These are phyloP conservation scores for Chaetomium sp. DNA, from an alignment of 2,329 filamentous ascomycete species.

Conservation along the genomic window DNA sequence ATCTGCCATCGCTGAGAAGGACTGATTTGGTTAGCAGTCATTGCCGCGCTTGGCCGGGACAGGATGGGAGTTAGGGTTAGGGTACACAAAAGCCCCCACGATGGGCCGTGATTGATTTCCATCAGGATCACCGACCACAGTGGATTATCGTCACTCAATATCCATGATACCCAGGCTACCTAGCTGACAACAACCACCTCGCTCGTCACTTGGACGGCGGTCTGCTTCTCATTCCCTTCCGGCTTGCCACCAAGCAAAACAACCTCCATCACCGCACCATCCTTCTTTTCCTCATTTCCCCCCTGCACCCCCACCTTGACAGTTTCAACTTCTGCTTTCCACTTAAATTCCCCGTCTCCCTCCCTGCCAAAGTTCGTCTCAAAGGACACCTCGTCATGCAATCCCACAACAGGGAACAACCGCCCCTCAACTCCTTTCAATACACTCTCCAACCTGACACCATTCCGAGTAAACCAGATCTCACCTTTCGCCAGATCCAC, in stretches of 20 bases:
- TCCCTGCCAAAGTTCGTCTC: conserved; percentile 30
- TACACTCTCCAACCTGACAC: conserved; percentile 11
- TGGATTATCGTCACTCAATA: no score
- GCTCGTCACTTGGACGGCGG: conserved; percentile 11
- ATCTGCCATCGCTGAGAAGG: no score
- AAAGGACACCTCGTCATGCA: conserved; percentile 22
- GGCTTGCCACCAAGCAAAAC: background rate
- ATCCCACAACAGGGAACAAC: conserved; percentile 30
- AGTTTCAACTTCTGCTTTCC: conserved; percentile 4
- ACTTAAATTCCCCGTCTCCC: conserved; percentile 20
- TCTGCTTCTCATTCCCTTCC: background rate
- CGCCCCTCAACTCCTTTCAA: conserved; percentile 24
- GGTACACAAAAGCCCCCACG: no score
- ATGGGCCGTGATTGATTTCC: no score
- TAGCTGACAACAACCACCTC: conserved; percentile 5
- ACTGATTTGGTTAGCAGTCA: no score
- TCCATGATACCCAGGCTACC: no score
- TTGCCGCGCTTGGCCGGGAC: no score
- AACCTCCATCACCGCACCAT: conserved; percentile 7
- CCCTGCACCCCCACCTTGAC: background rate
- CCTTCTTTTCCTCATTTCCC: background rate
- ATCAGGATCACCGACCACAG: no score
- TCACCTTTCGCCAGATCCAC: conserved; percentile 26
- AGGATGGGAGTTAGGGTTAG: no score
- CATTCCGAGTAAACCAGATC: conserved; percentile 32